Evolutionary conservation across 208 protist species (phyloP).

Genomic region (Trypanosoma melophagium): DNA sequence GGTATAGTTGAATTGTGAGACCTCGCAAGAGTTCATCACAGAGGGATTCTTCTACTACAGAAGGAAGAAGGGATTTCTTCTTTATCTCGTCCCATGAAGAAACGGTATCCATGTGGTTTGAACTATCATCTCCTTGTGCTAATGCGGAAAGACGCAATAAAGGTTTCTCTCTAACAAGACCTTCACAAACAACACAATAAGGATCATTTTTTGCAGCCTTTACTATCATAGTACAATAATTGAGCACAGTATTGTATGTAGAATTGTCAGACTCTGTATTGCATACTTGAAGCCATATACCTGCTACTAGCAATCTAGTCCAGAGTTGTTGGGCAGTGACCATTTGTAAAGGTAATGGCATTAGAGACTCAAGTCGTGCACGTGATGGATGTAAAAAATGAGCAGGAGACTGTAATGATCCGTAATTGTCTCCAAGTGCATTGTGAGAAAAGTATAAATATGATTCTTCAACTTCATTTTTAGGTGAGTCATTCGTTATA

Average conservation of each 20-base stretch:
- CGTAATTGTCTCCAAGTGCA: neutral
- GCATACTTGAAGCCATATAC: slow-evolving; percentile 51
- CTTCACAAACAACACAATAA: slow-evolving; percentile 32
- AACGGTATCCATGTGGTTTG: neutral
- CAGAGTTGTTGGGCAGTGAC: slow-evolving; percentile 55
- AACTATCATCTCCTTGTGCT: neutral
- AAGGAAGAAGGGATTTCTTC: neutral
- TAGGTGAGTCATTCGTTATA: neutral
- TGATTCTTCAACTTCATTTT: neutral
- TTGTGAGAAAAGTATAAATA: slow-evolving; percentile 6
- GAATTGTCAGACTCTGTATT: neutral
- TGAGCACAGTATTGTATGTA: slow-evolving; percentile 19
- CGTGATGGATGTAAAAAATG: slow-evolving; percentile 32
- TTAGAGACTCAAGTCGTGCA: slow-evolving; percentile 32
- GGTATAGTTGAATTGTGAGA: slow-evolving; percentile 3
- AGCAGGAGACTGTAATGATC: slow-evolving; percentile 14
- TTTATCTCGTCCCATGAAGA: slow-evolving; percentile 25
- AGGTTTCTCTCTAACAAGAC: slow-evolving; percentile 18
- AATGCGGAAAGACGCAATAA: slow-evolving; percentile 15
- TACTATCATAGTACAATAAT: slow-evolving; percentile 49
- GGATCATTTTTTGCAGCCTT: slow-evolving; percentile 30
- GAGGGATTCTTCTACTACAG: neutral
- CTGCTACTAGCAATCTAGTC: slow-evolving; percentile 61
- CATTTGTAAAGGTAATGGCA: slow-evolving; percentile 42
- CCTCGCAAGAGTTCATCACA: slow-evolving; percentile 16